These are phyloP conservation scores for Quercus alba DNA, from an alignment of 306 rosid genomes.

Conservation along the genomic window DNA sequence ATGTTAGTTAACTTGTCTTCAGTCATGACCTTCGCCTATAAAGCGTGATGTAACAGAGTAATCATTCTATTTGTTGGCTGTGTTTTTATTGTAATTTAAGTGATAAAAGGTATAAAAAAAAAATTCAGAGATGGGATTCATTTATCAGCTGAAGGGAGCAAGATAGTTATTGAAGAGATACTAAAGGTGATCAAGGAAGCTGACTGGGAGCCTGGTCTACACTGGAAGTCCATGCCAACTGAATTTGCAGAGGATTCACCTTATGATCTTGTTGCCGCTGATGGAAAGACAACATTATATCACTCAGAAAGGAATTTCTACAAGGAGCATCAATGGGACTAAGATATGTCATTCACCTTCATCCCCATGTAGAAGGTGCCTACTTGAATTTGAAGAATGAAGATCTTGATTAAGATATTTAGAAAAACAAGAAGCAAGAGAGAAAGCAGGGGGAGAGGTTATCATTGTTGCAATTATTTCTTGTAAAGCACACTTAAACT, in stretches of 20 bases:
- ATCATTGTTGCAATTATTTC: no score
- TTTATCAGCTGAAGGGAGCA: slow-evolving; percentile 91
- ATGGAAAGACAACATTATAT: slow-evolving; percentile 66
- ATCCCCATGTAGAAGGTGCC: background rate
- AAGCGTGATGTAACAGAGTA: no score
- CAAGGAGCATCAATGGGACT: slow-evolving; percentile 73
- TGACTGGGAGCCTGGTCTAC: slow-evolving; percentile 84
- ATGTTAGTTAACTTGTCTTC: no score
- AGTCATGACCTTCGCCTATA: no score
- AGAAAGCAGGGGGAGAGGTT: background rate
- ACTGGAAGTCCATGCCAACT: slow-evolving; percentile 77
- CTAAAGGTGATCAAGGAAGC: slow-evolving; percentile 72
- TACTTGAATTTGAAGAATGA: background rate
- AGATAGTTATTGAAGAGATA: slow-evolving; percentile 75
- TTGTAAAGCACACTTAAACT: no score
- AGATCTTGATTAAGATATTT: background rate
- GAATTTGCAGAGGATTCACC: slow-evolving; percentile 83
- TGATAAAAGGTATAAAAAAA: no score
- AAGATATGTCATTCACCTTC: slow-evolving; percentile 13
- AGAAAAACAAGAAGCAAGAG: background rate
- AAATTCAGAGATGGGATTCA: slow-evolving; percentile 95
- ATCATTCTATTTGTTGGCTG: no score
- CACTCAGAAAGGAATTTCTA: slow-evolving; percentile 83
- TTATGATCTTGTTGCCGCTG: slow-evolving; percentile 83
- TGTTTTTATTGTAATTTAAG: no score